Base-by-base conservation (phyloP, 208 protist genomes). In the Willaertia magna region DNA sequence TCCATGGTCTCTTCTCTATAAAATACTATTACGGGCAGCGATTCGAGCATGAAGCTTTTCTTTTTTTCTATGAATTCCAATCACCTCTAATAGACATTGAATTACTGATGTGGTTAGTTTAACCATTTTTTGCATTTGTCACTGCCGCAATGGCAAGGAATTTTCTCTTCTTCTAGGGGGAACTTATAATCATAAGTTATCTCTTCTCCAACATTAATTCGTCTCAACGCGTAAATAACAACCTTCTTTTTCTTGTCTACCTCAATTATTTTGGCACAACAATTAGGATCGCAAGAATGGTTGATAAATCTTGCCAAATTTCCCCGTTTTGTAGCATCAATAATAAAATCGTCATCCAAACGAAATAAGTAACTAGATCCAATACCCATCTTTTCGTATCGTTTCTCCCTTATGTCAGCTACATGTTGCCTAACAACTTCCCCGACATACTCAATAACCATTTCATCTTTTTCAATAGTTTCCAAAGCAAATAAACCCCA, bases 271-370 rank as follows among this genome's bases (percentile, higher is more conserved):
- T 90, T 86, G 9, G 93, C 93, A 43, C 87, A 91, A 86, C 93
- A 95, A 86, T 94, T 95, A 30, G 93, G 93, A n/a, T 92, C 89
- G 84, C 94, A 96, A 86, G 86, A 92, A 84, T 96, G 94, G 88
- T 96, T 96, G 20, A 96, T 96, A 85, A 94, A 96, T 44, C 94
- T 85, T 18, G 94, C 94, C 0, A 93, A 20, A 87, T 93, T 95
- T 26, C 94, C 94, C 26, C 85, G 88, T 16, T 88, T 86, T 18
- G 93, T 96, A 2, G 94, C 93, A 88, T 96, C 94, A 43, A 96
- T 92, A 51, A 96, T 93, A 20, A 40, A 83, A 18, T 90, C 90
- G 7, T 92, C 88, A 78, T 94, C 92, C 0, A 94, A 85, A 16
- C 91, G 83, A 87, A 95, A 95, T 44, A 95, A 87, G 85, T 95